A percentile compares a stretch with the other conserved stretches of the same genome.
Conservation (phyloP, 768 basidiomycete species). For the Panaeolus cyanescens region DNA sequence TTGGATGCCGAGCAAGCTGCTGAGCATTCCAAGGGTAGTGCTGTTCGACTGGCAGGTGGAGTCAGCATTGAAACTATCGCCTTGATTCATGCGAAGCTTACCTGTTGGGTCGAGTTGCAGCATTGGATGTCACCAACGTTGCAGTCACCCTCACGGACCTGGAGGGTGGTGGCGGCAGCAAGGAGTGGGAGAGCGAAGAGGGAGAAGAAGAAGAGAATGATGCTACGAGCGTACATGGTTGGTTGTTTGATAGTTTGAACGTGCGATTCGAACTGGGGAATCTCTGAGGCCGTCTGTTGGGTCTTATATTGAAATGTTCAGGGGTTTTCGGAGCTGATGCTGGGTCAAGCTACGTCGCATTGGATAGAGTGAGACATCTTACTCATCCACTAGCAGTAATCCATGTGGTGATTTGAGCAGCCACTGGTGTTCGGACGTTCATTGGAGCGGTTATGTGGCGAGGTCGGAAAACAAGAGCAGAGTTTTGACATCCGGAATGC, state of each 20-base stretch:
- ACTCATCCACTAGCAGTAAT: too few species aligned
- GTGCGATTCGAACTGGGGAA: not conserved
- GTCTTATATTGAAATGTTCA: not conserved
- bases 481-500: too few species aligned
- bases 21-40: slow-evolving; percentile 1
- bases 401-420: too few species aligned
- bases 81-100: not conserved
- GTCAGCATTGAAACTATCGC: not conserved
- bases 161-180: slow-evolving; percentile 9
- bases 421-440: too few species aligned
- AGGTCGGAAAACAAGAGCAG: too few species aligned
- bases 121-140: slow-evolving; percentile 13
- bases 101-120: slow-evolving; percentile 11
- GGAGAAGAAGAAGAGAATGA: slow-evolving; percentile 9
- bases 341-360: too few species aligned
- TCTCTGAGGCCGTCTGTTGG: not conserved
- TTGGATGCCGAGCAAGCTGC: slow-evolving; percentile 11
- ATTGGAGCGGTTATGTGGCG: too few species aligned
- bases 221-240: not conserved
- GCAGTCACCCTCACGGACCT: slow-evolving; percentile 8
- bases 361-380: too few species aligned
- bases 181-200: slow-evolving; percentile 12
- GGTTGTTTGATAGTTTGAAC: not conserved
- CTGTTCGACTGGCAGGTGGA: not conserved
- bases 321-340: not conserved